Conservation (phyloP, 1,139 yeast genomes). For the Blastobotrys buckinghamii region DNA sequence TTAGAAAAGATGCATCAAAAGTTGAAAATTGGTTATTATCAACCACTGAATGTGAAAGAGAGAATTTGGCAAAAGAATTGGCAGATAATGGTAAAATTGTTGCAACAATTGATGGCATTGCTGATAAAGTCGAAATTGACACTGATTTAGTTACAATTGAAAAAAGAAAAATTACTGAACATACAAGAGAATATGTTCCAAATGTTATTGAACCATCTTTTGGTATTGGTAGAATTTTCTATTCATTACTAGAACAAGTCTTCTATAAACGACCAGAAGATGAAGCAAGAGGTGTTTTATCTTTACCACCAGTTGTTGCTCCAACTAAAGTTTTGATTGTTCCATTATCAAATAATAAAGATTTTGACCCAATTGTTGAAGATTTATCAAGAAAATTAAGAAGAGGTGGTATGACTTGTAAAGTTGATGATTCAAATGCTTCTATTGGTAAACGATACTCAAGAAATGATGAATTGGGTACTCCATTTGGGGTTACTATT, state of each 20-base stretch:
- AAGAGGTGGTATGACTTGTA: slow-evolving; percentile 82
- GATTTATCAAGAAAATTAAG: slow-evolving; percentile 60
- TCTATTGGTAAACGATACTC: slow-evolving; percentile 98
- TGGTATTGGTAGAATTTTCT: slow-evolving; percentile 97
- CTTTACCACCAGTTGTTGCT: slow-evolving; percentile 93
- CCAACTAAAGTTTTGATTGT: slow-evolving; percentile 96
- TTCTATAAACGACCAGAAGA: slow-evolving; percentile 96
- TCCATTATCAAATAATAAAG: slow-evolving; percentile 83
- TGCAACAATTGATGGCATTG: slow-evolving; percentile 53
- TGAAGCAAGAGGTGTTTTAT: slow-evolving; percentile 81
- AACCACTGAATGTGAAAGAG: slow-evolving; percentile 83
- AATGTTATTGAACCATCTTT: slow-evolving; percentile 98
- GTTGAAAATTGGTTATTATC: slow-evolving; percentile 74
- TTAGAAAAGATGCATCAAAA: slow-evolving; percentile 92
- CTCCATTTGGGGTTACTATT: slow-evolving; percentile 97
- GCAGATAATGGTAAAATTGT: slow-evolving; percentile 56
- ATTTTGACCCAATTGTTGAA: slow-evolving; percentile 69
- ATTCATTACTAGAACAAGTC: slow-evolving; percentile 87
- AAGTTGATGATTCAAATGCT: slow-evolving; percentile 95
- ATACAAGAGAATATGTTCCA: slow-evolving; percentile 92
- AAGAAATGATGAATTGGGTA: slow-evolving; percentile 98
- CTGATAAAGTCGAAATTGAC: slow-evolving; percentile 61
- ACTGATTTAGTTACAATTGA: slow-evolving; percentile 65
- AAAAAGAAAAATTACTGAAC: slow-evolving; percentile 76
- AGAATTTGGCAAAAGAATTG: slow-evolving; percentile 67